Percentiles rank a stretch among this genome's conserved stretches.
Evolutionary conservation across 148 eudicot genomes (phyloP).

Genomic region (Heliosperma pusillum): DNA sequence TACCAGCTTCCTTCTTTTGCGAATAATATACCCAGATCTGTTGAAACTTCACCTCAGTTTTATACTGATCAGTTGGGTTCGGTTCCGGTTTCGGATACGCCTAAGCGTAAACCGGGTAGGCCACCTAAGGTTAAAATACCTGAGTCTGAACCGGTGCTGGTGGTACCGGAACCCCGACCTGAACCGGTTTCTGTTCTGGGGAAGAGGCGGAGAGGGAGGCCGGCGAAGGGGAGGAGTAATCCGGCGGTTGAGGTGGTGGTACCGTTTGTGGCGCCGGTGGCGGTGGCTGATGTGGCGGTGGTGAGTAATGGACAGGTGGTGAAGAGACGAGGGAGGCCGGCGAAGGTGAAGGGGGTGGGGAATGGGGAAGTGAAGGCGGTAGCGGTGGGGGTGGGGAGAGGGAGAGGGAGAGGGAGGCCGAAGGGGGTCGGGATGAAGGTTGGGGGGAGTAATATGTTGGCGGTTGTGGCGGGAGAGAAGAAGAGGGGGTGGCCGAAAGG

Average conservation of each 20-base stretch:
- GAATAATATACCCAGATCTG: constrained; percentile 10
- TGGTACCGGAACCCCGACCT: not conserved
- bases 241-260: constrained; percentile 20
- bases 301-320: not conserved
- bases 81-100: not conserved
- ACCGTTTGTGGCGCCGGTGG: constrained; percentile 24
- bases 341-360: constrained; percentile 6
- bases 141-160: no score
- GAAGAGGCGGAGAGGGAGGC: constrained; percentile 52
- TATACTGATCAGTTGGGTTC: no score
- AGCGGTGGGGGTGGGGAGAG: not conserved
- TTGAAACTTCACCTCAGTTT: no score
- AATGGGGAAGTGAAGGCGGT: not conserved
- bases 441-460: not conserved
- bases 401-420: constrained; percentile 21
- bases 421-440: not conserved
- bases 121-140: constrained; percentile 44
- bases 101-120: constrained; percentile 54
- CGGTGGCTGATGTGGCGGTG: not conserved
- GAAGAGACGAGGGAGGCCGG: constrained; percentile 33
- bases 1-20: constrained; percentile 38
- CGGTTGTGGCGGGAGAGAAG: not conserved
- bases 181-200: not conserved
- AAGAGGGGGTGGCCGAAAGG: constrained; percentile 11
- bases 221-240: constrained; percentile 31